Evolutionary conservation across 768 basidiomycete genomes (phyloP).

Genomic region (Asterophora parasitica): DNA sequence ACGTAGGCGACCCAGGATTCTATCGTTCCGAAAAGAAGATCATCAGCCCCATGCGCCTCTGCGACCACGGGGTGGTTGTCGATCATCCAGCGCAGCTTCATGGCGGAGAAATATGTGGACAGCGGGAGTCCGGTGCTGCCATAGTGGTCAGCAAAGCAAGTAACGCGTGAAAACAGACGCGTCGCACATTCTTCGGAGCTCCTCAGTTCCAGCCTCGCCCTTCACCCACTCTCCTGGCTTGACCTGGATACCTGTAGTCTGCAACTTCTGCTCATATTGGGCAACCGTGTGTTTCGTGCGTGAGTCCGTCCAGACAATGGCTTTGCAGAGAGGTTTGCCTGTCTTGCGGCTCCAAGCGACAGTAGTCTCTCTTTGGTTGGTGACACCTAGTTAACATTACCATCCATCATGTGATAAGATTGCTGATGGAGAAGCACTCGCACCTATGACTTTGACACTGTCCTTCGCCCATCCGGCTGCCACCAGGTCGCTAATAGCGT

Average conservation of each 20-base stretch:
- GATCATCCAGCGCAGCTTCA: slow-evolving; percentile 97
- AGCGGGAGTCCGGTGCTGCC: slow-evolving; percentile 86
- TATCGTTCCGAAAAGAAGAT: slow-evolving; percentile 89
- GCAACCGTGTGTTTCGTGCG: slow-evolving; percentile 83
- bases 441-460: slow-evolving; percentile 90
- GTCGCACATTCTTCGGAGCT: slow-evolving; percentile 63
- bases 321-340: slow-evolving; percentile 82
- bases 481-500: slow-evolving; percentile 67
- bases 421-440: slow-evolving; percentile 22
- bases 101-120: slow-evolving; percentile 96
- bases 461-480: slow-evolving; percentile 69
- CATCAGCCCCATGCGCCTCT: slow-evolving; percentile 74
- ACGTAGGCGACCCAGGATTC: slow-evolving; percentile 97
- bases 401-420: slow-evolving; percentile 17
- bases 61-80: slow-evolving; percentile 75
- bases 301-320: slow-evolving; percentile 97
- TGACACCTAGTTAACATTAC: slow-evolving; percentile 66
- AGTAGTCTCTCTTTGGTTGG: slow-evolving; percentile 96
- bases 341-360: slow-evolving; percentile 90
- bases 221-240: slow-evolving; percentile 60
- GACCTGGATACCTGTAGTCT: slow-evolving; percentile 71
- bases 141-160: slow-evolving; percentile 1
- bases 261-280: slow-evolving; percentile 70
- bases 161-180: neutral
- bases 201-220: slow-evolving; percentile 63